phyloP scores from a whole-genome alignment of 176 grass and related monocot genomes.

The Otatea glauca region DNA sequence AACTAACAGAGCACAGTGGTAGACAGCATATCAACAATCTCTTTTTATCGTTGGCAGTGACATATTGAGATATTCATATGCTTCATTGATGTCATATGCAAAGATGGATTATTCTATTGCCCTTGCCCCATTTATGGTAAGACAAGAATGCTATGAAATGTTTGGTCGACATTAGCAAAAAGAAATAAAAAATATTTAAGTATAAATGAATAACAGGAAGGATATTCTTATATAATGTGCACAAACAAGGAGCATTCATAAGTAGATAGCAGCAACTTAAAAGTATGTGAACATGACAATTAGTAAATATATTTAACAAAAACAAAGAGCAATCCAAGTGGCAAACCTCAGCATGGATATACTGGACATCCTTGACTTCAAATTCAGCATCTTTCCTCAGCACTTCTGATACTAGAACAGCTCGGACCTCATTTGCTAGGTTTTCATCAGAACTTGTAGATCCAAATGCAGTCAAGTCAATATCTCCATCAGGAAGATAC shows the following conservation, averaged over 20 bases:
- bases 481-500: slow-evolving; percentile 97
- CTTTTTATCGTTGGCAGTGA: slow-evolving; percentile 16
- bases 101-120: slow-evolving; percentile 9
- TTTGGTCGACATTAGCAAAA: neutral
- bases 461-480: slow-evolving; percentile 74
- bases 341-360: slow-evolving; percentile 87
- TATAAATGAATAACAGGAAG: slow-evolving; percentile 21
- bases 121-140: neutral
- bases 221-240: neutral
- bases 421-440: slow-evolving; percentile 62
- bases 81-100: slow-evolving; percentile 11
- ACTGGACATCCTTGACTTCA: slow-evolving; percentile 93
- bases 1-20: neutral
- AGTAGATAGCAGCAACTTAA: slow-evolving; percentile 4
- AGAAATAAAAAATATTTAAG: neutral
- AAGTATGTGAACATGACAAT: slow-evolving; percentile 22
- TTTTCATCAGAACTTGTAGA: slow-evolving; percentile 60
- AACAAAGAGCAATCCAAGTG: slow-evolving; percentile 40
- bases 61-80: slow-evolving; percentile 26
- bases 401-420: slow-evolving; percentile 70
- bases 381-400: slow-evolving; percentile 60
- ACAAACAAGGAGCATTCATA: slow-evolving; percentile 14
- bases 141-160: slow-evolving; percentile 1
- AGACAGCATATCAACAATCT: neutral
- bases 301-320: neutral